Percentiles rank a stretch among this genome's conserved stretches.
These are phyloP conservation scores for Skeletonema menzelii DNA, from an alignment of 108 stramenopile genomes.

Conservation along the genomic window DNA sequence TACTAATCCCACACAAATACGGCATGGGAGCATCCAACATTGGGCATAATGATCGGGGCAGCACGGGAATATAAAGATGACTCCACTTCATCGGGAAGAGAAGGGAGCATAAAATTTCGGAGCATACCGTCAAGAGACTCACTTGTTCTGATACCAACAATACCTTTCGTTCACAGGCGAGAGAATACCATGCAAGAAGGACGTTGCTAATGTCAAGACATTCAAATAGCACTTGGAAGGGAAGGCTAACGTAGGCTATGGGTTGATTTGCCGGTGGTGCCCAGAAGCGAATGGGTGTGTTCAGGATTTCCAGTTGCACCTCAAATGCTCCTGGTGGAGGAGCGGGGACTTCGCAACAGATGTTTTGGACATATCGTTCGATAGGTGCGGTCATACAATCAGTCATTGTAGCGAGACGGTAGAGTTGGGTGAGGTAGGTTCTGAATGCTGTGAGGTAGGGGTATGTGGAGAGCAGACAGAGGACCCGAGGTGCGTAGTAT, in stretches of 20 bases:
- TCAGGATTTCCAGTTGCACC: conserved; percentile 72
- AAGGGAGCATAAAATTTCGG: conserved; percentile 87
- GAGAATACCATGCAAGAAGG: conserved; percentile 66
- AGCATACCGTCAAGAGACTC: conserved; percentile 76
- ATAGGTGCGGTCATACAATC: conserved; percentile 90
- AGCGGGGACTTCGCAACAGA: conserved; percentile 92
- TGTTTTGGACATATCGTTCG: conserved; percentile 93
- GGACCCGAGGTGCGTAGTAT: conserved; percentile 81
- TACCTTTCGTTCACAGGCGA: conserved; percentile 87
- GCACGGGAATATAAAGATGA: conserved; percentile 83
- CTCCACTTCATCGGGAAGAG: conserved; percentile 95
- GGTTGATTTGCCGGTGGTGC: conserved; percentile 91
- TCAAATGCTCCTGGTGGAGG: conserved; percentile 93
- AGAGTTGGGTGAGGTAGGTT: conserved; percentile 88
- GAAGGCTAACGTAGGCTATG: conserved; percentile 91
- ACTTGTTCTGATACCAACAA: conserved; percentile 49
- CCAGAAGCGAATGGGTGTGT: conserved; percentile 77
- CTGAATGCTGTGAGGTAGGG: conserved; percentile 91
- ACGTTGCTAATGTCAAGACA: conserved; percentile 83
- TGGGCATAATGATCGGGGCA: conserved; percentile 73
- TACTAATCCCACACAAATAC: conserved; percentile 79
- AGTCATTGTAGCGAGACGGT: conserved; percentile 87
- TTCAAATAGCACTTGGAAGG: conserved; percentile 87
- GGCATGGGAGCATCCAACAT: conserved; percentile 91
- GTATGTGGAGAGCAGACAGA: conserved; percentile 92